A percentile compares a stretch with the other conserved stretches of the same genome.
phyloP scores from a whole-genome alignment of 768 basidiomycete genomes.

The Candolleomyces efflorescens region DNA sequence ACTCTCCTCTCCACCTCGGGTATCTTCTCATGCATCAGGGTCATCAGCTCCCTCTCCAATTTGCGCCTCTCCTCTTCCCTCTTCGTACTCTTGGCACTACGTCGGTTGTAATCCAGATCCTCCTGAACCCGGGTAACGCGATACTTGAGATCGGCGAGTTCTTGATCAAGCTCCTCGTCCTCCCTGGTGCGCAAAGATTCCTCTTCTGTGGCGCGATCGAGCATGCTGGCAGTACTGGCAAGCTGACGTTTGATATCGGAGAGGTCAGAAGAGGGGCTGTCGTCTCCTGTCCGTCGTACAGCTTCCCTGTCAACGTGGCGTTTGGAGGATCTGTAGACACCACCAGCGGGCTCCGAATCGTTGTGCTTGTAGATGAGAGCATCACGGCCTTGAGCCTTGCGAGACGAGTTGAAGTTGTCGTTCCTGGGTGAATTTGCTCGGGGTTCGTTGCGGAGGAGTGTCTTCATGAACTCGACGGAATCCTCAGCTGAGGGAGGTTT shows the following conservation, averaged over 20 bases:
- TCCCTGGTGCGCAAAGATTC: constrained; percentile 62
- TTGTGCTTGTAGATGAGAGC: constrained; percentile 91
- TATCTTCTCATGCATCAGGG: constrained; percentile 84
- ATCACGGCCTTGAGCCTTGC: constrained; percentile 62
- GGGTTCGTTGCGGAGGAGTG: constrained; percentile 82
- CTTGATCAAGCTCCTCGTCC: constrained; percentile 88
- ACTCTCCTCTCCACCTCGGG: constrained; percentile 88
- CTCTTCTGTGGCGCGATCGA: constrained; percentile 70
- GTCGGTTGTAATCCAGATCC: constrained; percentile 83
- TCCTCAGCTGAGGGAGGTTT: constrained; percentile 89
- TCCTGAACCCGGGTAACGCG: constrained; percentile 84
- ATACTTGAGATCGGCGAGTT: constrained; percentile 82
- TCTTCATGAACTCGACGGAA: constrained; percentile 87
- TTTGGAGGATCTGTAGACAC: constrained; percentile 74
- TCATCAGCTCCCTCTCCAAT: constrained; percentile 83
- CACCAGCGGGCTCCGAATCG: constrained; percentile 51
- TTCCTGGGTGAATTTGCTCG: not conserved
- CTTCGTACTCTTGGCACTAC: constrained; percentile 62
- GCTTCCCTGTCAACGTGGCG: constrained; percentile 84
- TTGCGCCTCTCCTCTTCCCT: constrained; percentile 85
- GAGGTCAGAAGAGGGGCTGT: constrained; percentile 61
- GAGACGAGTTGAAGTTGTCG: constrained; percentile 28
- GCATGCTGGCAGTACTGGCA: constrained; percentile 70
- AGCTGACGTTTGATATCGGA: constrained; percentile 85
- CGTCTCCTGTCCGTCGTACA: constrained; percentile 70